Base-by-base conservation (phyloP, 805 yeast genomes). In the Pichia californica region DNA sequence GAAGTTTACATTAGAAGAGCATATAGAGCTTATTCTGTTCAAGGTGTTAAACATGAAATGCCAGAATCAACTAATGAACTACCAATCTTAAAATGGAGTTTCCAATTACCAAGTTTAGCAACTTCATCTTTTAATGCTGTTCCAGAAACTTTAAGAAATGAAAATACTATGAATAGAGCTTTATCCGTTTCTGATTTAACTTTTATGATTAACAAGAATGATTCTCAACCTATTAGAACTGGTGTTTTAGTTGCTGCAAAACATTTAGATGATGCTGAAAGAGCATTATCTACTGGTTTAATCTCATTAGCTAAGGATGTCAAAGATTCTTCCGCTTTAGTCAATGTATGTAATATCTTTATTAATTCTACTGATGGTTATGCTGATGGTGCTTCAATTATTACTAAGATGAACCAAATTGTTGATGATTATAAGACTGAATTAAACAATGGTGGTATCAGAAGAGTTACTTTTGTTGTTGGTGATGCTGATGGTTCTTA, bases 1-100 rank as follows among this genome's bases (percentile, higher is more conserved):
- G 97, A 93, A 67, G 95, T 93, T 46, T 93, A 93, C 65, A 82
- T 89, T 47, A 83, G 98, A 64, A 83, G 99, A 64, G 95, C 98
- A 36, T 93, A 89, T 72, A 81, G 98, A 59, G 98, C 98, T 31
- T 93, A 94, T 69, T 82, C 88, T 32, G 82, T 93, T 49, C 82
- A 86, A 43, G 83, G 81, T 50, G 76, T 94, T 42, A 68, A 70
- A 43, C 86, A 87, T 58, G 77, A 74, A 50, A 67, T 69, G 54
- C 62, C 69, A 28, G 47, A 52, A 21, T 71, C 65, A 42, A 72
- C 76, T 44, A 54, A 64, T 20, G 75, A 71, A 8, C 67, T 69
- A 34, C 94, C 97, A 31, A 74, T 84, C 43, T 76, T 88, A 49
- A 83, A 86, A 51, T 89, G 96, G 95, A 77, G 77, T 55, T 89